Percentiles rank a stretch among this genome's conserved stretches.
Conservation (phyloP, 192 early-diverging fungal genomes). For the Mortierella alpina region DNA sequence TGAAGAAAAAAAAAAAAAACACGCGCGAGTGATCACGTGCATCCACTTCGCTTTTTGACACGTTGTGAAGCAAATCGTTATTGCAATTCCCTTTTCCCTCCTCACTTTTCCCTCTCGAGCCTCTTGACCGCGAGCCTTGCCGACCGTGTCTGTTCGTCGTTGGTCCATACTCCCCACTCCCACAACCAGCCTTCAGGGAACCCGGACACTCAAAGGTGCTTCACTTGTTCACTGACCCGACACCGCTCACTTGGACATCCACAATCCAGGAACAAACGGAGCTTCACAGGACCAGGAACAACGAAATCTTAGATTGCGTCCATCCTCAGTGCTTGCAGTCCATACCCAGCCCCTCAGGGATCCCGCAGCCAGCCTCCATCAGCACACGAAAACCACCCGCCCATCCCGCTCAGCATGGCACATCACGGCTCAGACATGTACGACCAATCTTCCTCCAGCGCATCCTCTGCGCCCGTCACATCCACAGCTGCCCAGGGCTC, state of each 20-base stretch:
- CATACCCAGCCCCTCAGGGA: neutral
- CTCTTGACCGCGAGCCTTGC: too few species aligned
- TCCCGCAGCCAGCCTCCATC: neutral
- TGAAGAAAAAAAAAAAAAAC: too few species aligned
- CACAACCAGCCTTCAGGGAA: too few species aligned
- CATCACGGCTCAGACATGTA: conserved; percentile 16
- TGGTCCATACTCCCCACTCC: too few species aligned
- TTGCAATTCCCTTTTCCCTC: too few species aligned
- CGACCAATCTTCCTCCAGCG: conserved; percentile 7
- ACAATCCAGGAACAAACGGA: neutral
- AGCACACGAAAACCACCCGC: neutral
- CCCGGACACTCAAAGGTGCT: too few species aligned
- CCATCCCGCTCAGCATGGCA: conserved; percentile 2
- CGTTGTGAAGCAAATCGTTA: too few species aligned
- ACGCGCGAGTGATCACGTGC: neutral
- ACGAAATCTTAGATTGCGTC: neutral
- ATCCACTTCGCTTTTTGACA: neutral
- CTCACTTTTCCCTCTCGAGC: too few species aligned
- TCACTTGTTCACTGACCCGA: too few species aligned
- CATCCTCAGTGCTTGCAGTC: neutral
- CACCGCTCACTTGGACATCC: too few species aligned
- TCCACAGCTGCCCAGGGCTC: conserved; percentile 9
- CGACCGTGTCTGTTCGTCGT: too few species aligned
- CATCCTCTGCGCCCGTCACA: conserved; percentile 13
- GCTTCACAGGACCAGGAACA: neutral